Base-by-base conservation (phyloP, 169 alveolate genomes). In the Cryptosporidium meleagridis region DNA sequence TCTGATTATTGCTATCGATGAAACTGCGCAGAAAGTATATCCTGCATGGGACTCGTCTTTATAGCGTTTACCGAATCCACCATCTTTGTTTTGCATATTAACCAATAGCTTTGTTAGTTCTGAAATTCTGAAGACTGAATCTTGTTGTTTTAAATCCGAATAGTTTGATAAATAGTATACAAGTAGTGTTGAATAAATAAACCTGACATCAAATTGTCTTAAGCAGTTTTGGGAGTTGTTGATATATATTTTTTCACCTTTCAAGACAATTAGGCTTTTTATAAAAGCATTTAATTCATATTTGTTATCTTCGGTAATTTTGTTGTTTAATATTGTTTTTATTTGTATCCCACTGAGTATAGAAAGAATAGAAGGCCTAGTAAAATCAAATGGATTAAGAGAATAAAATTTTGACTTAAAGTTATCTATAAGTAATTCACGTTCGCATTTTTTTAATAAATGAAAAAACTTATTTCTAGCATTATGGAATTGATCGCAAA, bases 41-140 rank as follows among this genome's bases (percentile, higher is more conserved):
- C 94, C 94, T 48, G 94, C 94, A 65, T 91, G 94, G 9, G 94
- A 84, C 55, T 91, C 94, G 29, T 85, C 92, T 51, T 86, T 91
- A 26, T 91, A 91, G 48, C 92, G 91, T 84, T 75, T 86, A 45
- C 94, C 94, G 53, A 91, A 85, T 18, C 94, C 94, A 7, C 94
- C 94, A 70, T 91, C 94, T 26, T 29, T 41, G 31, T 80, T 80
- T n/a, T 80, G 89, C 62, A 80, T 31, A 29, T 21, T 45, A 16
- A 33, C 41, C 48, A 80, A n/a, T 41, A 67, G 23, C 7, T 14
- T 21, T 1, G 62, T 23, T 5, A 80, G 37, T 65, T 80, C 35
- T 18, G 75, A 67, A 62, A 80, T 59, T 21, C 39, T 75, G 9
- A 80, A 7, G 5, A 16, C 26, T n/a, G 33, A 6, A 16, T 29